Evolutionary conservation across 1,284 basidiomycete species (phyloP).

Genomic region (Moesziomyces aphidis): DNA sequence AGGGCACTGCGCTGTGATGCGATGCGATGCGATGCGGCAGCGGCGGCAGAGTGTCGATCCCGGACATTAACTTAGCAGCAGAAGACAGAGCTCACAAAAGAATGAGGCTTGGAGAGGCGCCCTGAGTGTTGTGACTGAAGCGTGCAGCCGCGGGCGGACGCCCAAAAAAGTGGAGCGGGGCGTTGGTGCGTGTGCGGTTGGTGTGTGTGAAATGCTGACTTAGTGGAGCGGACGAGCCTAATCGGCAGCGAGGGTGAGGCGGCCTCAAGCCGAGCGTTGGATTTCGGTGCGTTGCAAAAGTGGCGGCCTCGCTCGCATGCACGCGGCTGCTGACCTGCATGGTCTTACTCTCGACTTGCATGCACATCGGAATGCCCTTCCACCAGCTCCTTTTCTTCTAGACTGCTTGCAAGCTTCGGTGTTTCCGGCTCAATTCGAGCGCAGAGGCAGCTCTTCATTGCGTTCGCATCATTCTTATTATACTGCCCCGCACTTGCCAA

Average conservation of each 20-base stretch:
- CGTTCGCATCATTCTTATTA: no score
- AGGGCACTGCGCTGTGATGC: not conserved
- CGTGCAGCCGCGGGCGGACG: not conserved
- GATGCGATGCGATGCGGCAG: not conserved
- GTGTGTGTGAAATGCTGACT: not conserved
- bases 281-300: not conserved
- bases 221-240: not conserved
- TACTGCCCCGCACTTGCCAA: no score
- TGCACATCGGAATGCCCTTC: not conserved
- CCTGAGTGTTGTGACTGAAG: not conserved
- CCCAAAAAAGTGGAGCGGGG: not conserved
- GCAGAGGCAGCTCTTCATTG: no score
- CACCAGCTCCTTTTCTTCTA: no score
- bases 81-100: not conserved
- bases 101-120: no score
- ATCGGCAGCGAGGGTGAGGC: not conserved
- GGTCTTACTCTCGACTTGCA: not conserved
- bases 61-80: conserved; percentile 11
- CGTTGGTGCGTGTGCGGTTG: no score
- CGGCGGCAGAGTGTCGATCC: conserved; percentile 14
- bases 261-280: no score
- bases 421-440: not conserved
- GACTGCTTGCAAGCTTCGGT: not conserved
- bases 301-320: not conserved
- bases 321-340: not conserved